A percentile compares a stretch with the other conserved stretches of the same genome.
Evolutionary conservation across 805 yeast genomes (phyloP).

Genomic region (Ogataea nonfermentans): DNA sequence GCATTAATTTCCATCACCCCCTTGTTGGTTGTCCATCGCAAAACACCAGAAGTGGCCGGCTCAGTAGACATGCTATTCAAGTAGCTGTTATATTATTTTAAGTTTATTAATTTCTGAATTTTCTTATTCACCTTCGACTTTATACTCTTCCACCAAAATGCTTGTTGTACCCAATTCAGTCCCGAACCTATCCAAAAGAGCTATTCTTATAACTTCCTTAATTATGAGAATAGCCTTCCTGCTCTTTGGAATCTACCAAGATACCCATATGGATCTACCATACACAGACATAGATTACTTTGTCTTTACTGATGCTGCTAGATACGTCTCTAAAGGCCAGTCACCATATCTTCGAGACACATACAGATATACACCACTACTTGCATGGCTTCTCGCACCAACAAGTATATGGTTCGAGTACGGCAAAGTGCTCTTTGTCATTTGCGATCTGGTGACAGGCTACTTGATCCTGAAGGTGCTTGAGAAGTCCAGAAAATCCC

Average conservation of each 20-base stretch:
- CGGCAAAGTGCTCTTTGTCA: slow-evolving; percentile 77
- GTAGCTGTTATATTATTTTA: no score
- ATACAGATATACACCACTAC: slow-evolving; percentile 87
- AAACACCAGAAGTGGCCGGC: slow-evolving; percentile 6
- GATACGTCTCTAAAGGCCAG: slow-evolving; percentile 50
- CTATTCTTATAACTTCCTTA: slow-evolving; percentile 23
- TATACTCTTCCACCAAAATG: no score
- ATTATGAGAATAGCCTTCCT: slow-evolving; percentile 60
- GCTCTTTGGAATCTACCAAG: slow-evolving; percentile 83
- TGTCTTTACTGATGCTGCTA: slow-evolving; percentile 92
- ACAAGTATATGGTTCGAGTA: slow-evolving; percentile 58
- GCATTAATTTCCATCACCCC: slow-evolving; percentile 8
- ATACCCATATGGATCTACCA: slow-evolving; percentile 68
- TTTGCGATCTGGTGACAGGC: slow-evolving; percentile 83
- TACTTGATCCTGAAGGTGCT: slow-evolving; percentile 47
- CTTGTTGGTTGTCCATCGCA: slow-evolving; percentile 7
- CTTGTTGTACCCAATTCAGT: slow-evolving; percentile 1
- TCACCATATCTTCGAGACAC: slow-evolving; percentile 88
- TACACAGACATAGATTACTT: slow-evolving; percentile 94
- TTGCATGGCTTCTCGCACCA: slow-evolving; percentile 82
- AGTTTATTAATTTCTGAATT: no score
- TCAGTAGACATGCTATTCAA: slow-evolving; percentile 12
- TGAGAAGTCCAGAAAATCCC: slow-evolving; percentile 16
- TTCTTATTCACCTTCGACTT: no score
- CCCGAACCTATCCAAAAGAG: slow-evolving; percentile 14